Evolutionary conservation across 2,329 filamentous ascomycete genomes (phyloP).

Genomic region (Amylocarpus encephaloides): DNA sequence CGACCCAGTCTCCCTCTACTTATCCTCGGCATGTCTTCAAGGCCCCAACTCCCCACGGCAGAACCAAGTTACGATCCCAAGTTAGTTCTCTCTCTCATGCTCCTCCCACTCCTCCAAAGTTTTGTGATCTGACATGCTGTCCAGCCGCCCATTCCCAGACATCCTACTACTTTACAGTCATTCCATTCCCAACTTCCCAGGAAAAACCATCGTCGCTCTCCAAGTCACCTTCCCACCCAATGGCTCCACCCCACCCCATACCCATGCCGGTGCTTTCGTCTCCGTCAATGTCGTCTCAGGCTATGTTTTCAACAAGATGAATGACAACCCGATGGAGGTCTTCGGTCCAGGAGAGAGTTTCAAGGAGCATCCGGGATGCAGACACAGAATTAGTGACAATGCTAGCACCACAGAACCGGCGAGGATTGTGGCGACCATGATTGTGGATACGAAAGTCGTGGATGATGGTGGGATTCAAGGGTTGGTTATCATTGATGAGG

Average conservation of each 20-base stretch:
- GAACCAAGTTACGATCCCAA: too few relatives aligned
- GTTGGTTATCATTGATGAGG: slow-evolving; percentile 34
- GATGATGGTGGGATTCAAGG: slow-evolving; percentile 29
- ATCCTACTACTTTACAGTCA: too few relatives aligned
- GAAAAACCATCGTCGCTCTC: slow-evolving; percentile 37
- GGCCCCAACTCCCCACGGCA: too few relatives aligned
- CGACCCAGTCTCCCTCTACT: too few relatives aligned
- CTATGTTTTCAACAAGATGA: slow-evolving; percentile 42
- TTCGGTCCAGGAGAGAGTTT: slow-evolving; percentile 34
- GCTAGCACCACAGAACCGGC: slow-evolving; percentile 35
- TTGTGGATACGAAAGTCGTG: slow-evolving; percentile 37
- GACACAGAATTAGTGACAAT: slow-evolving; percentile 42
- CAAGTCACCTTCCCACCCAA: slow-evolving; percentile 32
- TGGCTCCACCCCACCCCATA: slow-evolving; percentile 39
- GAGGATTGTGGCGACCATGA: slow-evolving; percentile 34
- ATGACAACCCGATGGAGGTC: slow-evolving; percentile 34
- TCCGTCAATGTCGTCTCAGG: slow-evolving; percentile 36
- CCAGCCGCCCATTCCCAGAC: slow-evolving; percentile 32
- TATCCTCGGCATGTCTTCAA: too few relatives aligned
- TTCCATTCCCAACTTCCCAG: slow-evolving; percentile 36
- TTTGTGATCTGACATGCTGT: background rate
- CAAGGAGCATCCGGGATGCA: slow-evolving; percentile 42
- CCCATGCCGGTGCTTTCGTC: slow-evolving; percentile 39
- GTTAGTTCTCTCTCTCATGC: background rate
- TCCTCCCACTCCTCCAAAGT: background rate